Percentiles rank a stretch among this genome's conserved stretches.
phyloP scores from a whole-genome alignment of 768 basidiomycete genomes.

The Lentinula raphanica region DNA sequence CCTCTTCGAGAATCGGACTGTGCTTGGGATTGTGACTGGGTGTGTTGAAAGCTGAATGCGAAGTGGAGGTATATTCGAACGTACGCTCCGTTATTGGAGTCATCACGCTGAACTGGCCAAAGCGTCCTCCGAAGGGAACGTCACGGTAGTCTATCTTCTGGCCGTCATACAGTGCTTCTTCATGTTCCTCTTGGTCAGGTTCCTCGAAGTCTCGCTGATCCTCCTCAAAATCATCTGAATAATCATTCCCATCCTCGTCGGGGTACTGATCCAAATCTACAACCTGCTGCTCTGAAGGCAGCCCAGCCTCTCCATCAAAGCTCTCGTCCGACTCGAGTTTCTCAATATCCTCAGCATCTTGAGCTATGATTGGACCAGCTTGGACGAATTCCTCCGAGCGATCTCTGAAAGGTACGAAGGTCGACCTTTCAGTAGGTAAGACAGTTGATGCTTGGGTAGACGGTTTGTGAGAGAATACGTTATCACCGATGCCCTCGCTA shows the following conservation, averaged over 20 bases:
- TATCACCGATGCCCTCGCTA: constrained; percentile 38
- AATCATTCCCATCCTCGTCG: constrained; percentile 23
- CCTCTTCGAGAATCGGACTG: constrained; percentile 17
- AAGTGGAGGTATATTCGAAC: constrained; percentile 73
- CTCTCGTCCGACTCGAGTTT: constrained; percentile 17
- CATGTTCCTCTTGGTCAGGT: constrained; percentile 17
- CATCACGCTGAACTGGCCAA: constrained; percentile 87
- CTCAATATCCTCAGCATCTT: constrained; percentile 12
- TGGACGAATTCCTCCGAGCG: constrained; percentile 11
- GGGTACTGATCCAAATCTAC: constrained; percentile 24
- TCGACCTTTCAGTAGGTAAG: constrained; percentile 30
- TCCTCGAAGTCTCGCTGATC: constrained; percentile 29
- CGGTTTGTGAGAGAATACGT: constrained; percentile 40
- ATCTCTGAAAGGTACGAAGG: constrained; percentile 35
- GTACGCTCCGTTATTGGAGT: constrained; percentile 97
- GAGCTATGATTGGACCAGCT: constrained; percentile 21
- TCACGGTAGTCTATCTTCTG: constrained; percentile 36
- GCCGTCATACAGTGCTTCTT: constrained; percentile 17
- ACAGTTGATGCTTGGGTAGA: constrained; percentile 24
- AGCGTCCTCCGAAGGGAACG: constrained; percentile 65
- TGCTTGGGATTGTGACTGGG: constrained; percentile 28
- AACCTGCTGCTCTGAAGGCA: constrained; percentile 23
- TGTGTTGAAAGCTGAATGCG: constrained; percentile 35
- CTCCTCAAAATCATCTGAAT: constrained; percentile 16
- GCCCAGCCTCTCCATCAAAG: constrained; percentile 22